Conservation (phyloP, 768 basidiomycete genomes). For the Suillus subluteus region DNA sequence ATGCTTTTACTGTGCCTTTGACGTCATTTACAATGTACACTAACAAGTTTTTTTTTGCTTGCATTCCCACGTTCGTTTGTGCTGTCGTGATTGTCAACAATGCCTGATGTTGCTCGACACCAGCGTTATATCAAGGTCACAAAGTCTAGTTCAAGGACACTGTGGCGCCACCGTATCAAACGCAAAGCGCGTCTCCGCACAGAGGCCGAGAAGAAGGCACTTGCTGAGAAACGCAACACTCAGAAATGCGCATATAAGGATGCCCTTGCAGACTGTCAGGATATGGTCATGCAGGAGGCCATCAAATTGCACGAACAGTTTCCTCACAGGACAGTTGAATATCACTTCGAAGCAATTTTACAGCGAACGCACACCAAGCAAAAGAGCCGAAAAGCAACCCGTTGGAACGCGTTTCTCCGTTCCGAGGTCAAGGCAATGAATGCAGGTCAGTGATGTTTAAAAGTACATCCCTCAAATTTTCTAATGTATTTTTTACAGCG, state of each 20-base stretch:
- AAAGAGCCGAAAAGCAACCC: not conserved
- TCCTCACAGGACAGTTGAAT: not conserved
- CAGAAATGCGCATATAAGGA: not conserved
- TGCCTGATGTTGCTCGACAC: not conserved
- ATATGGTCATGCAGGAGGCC: not conserved
- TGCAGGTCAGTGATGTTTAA: not conserved
- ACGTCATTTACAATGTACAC: not conserved
- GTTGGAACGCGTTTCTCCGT: conserved; percentile 1
- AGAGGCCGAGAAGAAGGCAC: not conserved
- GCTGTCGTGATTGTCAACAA: not conserved
- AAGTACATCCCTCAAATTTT: too few relatives aligned
- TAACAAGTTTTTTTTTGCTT: not conserved
- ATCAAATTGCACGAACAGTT: not conserved
- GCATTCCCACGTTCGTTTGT: not conserved
- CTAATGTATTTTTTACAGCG: not conserved
- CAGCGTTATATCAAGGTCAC: not conserved
- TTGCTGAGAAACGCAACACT: not conserved
- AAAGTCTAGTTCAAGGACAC: not conserved
- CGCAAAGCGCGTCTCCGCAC: not conserved
- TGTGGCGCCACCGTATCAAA: not conserved
- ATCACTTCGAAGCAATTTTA: conserved; percentile 11
- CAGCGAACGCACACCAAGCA: not conserved
- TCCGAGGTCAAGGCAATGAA: not conserved
- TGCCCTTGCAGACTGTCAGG: not conserved
- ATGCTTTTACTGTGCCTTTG: not conserved